Percentiles rank a stretch among this genome's conserved stretches.
phyloP scores from a whole-genome alignment of 2,329 filamentous ascomycete genomes.

The Hypoxylon sp. region DNA sequence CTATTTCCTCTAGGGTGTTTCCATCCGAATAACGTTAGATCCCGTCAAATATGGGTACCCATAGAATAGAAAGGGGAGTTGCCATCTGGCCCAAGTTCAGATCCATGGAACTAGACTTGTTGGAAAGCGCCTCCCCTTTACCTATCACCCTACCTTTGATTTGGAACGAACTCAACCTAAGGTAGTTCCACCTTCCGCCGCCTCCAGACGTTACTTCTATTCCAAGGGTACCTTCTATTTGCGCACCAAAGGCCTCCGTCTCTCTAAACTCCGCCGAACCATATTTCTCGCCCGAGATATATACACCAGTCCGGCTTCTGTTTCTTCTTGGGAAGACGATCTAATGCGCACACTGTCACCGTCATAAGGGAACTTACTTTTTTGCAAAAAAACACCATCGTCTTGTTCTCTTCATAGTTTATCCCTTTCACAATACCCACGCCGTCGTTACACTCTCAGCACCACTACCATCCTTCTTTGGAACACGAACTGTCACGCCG shows the following conservation, averaged over 20 bases:
- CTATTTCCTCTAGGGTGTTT: background rate
- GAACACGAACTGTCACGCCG: no score
- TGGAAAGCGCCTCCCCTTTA: no score
- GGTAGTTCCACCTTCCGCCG: background rate
- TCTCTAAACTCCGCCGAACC: background rate
- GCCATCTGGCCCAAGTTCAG: background rate
- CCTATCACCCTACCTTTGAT: no score
- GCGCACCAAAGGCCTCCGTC: background rate
- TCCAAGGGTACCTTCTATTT: background rate
- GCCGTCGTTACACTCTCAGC: no score
- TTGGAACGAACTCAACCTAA: no score
- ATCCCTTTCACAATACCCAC: no score
- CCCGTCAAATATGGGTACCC: no score
- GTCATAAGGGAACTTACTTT: background rate
- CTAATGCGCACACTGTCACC: background rate
- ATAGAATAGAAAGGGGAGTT: background rate
- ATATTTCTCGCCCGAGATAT: background rate
- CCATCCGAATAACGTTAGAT: background rate
- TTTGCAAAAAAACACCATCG: background rate
- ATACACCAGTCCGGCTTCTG: background rate
- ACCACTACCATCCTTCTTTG: no score
- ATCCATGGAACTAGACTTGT: no score
- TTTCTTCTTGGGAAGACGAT: background rate
- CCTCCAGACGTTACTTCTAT: background rate
- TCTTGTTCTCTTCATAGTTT: no score